Conservation (phyloP, 106 monocot genomes). For the Vanilla planifolia region DNA sequence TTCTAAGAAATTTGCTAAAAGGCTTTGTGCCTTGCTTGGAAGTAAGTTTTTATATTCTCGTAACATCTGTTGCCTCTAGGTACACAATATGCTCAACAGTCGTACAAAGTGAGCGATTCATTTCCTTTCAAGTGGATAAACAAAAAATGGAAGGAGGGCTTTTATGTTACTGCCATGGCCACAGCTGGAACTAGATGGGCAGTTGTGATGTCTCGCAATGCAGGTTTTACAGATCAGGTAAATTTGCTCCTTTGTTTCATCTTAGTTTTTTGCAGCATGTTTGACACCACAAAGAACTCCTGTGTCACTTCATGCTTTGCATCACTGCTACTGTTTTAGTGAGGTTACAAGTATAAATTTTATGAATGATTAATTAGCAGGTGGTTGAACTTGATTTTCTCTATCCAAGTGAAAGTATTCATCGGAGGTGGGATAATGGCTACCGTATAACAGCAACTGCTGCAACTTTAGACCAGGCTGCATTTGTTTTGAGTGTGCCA, state of each 20-base stretch:
- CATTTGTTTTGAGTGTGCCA: conserved; percentile 73
- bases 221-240: conserved; percentile 72
- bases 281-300: too few species aligned
- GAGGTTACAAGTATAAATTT: neutral
- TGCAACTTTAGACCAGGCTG: conserved; percentile 84
- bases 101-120: conserved; percentile 78
- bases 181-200: conserved; percentile 75
- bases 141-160: conserved; percentile 86
- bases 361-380: conserved; percentile 17
- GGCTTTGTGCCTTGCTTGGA: too few species aligned
- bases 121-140: conserved; percentile 93
- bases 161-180: conserved; percentile 77
- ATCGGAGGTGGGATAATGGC: conserved; percentile 74
- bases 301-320: too few species aligned
- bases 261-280: conserved; percentile 3
- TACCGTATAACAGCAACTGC: conserved; percentile 84
- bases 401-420: conserved; percentile 89
- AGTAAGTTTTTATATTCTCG: too few species aligned
- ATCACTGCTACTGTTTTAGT: neutral
- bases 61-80: conserved; percentile 25
- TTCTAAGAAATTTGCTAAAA: too few species aligned
- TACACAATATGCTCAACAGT: conserved; percentile 71
- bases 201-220: conserved; percentile 72
- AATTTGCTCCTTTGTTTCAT: neutral
- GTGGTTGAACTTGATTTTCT: conserved; percentile 83